Conservation (phyloP, 2,329 filamentous ascomycete species). For the Talaromyces piceae region DNA sequence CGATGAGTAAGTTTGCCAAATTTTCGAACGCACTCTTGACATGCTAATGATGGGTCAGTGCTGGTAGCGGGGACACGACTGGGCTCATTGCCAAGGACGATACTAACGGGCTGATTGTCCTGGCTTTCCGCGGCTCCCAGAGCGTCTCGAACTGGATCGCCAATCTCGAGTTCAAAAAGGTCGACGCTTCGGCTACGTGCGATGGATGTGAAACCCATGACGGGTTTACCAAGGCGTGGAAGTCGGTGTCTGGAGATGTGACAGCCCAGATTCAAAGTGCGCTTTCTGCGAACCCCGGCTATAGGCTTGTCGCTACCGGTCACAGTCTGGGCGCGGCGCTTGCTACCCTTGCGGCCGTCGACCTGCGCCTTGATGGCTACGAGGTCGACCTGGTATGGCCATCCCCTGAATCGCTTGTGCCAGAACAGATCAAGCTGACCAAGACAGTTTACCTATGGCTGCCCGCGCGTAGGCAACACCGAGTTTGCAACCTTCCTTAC, state of each 20-base stretch:
- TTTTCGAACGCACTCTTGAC: no score
- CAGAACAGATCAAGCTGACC: neutral
- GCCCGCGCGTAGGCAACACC: constrained; percentile 36
- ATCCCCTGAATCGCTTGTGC: neutral
- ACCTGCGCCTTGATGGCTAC: constrained; percentile 32
- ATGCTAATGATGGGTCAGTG: neutral
- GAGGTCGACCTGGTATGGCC: constrained; percentile 33
- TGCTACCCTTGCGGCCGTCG: constrained; percentile 38
- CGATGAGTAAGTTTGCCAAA: constrained; percentile 34
- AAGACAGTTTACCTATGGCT: constrained; percentile 36
- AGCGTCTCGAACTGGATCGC: constrained; percentile 24
- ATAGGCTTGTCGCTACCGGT: constrained; percentile 37
- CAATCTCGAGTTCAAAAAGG: constrained; percentile 20
- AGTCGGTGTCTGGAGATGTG: constrained; percentile 22
- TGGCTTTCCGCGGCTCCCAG: constrained; percentile 29
- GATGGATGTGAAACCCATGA: constrained; percentile 30
- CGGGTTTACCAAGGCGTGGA: constrained; percentile 43
- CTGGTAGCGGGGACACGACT: constrained; percentile 30
- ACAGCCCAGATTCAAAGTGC: constrained; percentile 29
- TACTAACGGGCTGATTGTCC: constrained; percentile 30
- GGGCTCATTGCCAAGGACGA: constrained; percentile 42
- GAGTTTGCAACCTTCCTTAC: constrained; percentile 33
- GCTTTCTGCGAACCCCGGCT: constrained; percentile 30
- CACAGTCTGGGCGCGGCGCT: constrained; percentile 45
- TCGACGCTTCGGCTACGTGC: constrained; percentile 31